Evolutionary conservation across 2,329 filamentous ascomycete genomes (phyloP).

Genomic region (Diaporthe sp.): DNA sequence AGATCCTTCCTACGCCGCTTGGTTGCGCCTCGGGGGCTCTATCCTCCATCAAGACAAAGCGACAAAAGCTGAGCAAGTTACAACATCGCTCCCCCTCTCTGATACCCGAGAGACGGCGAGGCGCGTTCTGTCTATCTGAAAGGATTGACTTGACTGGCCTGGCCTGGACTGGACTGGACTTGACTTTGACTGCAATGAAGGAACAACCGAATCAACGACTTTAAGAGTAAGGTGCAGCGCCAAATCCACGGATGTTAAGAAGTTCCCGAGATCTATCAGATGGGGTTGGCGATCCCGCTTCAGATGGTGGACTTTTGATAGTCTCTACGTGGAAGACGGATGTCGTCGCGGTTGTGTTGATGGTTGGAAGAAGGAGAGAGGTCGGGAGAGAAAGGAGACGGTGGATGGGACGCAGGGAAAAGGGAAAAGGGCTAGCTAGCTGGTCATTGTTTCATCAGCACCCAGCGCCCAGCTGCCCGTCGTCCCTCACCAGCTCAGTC

Average conservation of each 20-base stretch:
- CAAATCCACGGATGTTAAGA: constrained; percentile 20
- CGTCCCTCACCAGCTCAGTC: constrained; percentile 15
- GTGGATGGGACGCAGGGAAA: constrained; percentile 27
- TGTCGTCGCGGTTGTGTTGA: constrained; percentile 36
- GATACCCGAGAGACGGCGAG: constrained; percentile 27
- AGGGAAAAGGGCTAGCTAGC: constrained; percentile 29
- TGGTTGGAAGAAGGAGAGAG: constrained; percentile 39
- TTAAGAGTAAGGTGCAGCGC: constrained; percentile 18
- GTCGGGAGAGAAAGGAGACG: constrained; percentile 38
- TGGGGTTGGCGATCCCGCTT: constrained; percentile 15
- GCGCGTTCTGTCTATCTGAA: constrained; percentile 34
- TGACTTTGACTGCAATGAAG: constrained; percentile 24
- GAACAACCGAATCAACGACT: constrained; percentile 31
- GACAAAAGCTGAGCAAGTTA: constrained; percentile 29
- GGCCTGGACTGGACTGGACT: constrained; percentile 20
- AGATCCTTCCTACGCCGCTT: constrained; percentile 35
- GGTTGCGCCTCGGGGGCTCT: constrained; percentile 31
- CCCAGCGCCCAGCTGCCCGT: constrained; percentile 26
- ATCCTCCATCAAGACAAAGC: constrained; percentile 35
- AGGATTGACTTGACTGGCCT: constrained; percentile 27
- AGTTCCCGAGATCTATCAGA: constrained; percentile 22
- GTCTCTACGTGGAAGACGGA: constrained; percentile 31
- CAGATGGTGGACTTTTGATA: constrained; percentile 21
- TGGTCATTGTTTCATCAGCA: constrained; percentile 33
- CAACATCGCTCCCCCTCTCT: constrained; percentile 31